Conservation (phyloP, 148 eudicot genomes). For the Cornus kousa region DNA sequence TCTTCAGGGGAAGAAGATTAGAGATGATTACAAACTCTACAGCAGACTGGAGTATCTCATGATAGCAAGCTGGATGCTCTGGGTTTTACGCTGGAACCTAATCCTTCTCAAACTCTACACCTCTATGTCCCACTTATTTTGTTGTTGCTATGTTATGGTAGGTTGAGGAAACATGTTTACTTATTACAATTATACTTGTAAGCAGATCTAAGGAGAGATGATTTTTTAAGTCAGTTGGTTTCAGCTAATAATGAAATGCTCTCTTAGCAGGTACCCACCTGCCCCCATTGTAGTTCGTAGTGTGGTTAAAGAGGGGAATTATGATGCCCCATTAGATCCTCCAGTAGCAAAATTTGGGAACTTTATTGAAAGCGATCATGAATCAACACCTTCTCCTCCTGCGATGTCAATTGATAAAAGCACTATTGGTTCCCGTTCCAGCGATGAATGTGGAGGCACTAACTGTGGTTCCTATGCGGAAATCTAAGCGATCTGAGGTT, state of each 20-base stretch:
- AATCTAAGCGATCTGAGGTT: constrained; percentile 62
- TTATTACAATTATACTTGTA: not conserved
- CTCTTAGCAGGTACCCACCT: constrained; percentile 46
- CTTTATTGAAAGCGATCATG: constrained; percentile 80
- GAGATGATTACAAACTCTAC: constrained; percentile 79
- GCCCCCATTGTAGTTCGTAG: constrained; percentile 27
- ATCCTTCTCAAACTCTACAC: constrained; percentile 32
- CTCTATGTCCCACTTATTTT: constrained; percentile 21
- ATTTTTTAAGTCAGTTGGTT: not conserved
- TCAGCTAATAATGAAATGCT: constrained; percentile 5
- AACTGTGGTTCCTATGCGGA: constrained; percentile 51
- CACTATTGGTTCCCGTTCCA: constrained; percentile 48
- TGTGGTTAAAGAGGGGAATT: constrained; percentile 30
- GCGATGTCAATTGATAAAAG: constrained; percentile 52
- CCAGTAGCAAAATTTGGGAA: constrained; percentile 35
- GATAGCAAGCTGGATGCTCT: constrained; percentile 62
- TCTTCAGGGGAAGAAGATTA: constrained; percentile 80
- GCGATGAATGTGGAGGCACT: constrained; percentile 53
- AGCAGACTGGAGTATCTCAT: constrained; percentile 72
- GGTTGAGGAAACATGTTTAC: not conserved
- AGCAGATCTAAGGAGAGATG: not conserved
- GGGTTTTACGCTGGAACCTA: constrained; percentile 84
- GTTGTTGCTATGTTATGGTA: not conserved
- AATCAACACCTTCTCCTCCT: constrained; percentile 78
- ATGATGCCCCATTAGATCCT: constrained; percentile 32